Conservation (phyloP, 192 early-diverging fungal species). For the Paraglomus occultum region DNA sequence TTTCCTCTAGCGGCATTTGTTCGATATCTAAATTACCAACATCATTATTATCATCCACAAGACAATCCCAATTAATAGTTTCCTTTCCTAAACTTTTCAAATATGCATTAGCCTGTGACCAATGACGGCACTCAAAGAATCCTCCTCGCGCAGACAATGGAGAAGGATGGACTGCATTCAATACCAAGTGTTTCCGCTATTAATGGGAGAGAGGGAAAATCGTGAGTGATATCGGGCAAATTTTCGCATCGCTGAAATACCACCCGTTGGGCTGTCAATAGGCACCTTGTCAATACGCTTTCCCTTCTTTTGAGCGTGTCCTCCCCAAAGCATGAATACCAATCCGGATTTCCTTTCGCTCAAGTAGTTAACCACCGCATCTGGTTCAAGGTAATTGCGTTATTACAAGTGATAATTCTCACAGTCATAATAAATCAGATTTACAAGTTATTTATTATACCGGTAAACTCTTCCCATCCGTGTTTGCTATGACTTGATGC, state of each 20-base stretch:
- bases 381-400: slow-evolving; percentile 34
- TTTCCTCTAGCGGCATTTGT: too few species aligned
- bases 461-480: slow-evolving; percentile 88
- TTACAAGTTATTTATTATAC: slow-evolving; percentile 27
- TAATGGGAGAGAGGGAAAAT: slow-evolving; percentile 2
- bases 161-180: slow-evolving; percentile 86
- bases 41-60: slow-evolving; percentile 24
- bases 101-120: slow-evolving; percentile 85
- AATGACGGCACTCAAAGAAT: slow-evolving; percentile 85
- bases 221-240: not conserved
- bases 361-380: slow-evolving; percentile 74
- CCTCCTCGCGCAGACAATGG: slow-evolving; percentile 85
- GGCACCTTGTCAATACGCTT: slow-evolving; percentile 57
- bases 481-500: slow-evolving; percentile 76
- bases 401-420: not conserved
- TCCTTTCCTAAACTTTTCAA: slow-evolving; percentile 55
- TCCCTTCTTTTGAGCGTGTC: slow-evolving; percentile 85
- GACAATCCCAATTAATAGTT: slow-evolving; percentile 67
- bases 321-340: slow-evolving; percentile 96
- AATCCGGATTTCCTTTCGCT: slow-evolving; percentile 57
- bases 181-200: slow-evolving; percentile 73
- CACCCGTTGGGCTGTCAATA: not conserved
- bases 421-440: not conserved
- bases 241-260: not conserved
- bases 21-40: too few species aligned